Percentiles rank a stretch among this genome's conserved stretches.
Conservation (phyloP, 768 basidiomycete genomes). For the Suillus lakei region DNA sequence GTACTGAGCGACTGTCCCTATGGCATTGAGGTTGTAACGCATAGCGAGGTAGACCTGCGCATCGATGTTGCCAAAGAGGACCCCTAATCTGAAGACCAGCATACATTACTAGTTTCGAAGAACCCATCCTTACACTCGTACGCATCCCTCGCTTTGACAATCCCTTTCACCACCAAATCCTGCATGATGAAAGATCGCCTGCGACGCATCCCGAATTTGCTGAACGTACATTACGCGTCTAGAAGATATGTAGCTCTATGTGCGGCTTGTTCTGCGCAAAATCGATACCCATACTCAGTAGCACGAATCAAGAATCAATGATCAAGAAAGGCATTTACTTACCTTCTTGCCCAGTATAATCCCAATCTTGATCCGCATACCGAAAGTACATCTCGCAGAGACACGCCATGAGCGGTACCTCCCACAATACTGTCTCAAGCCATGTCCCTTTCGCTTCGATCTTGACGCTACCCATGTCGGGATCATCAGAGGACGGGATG, state of each 20-base stretch:
- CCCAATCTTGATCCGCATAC: slow-evolving; percentile 80
- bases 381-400: slow-evolving; percentile 90
- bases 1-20: slow-evolving; percentile 89
- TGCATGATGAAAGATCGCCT: slow-evolving; percentile 77
- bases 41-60: slow-evolving; percentile 82
- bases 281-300: neutral
- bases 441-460: slow-evolving; percentile 77
- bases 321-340: slow-evolving; percentile 4
- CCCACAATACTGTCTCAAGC: slow-evolving; percentile 91
- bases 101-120: slow-evolving; percentile 90
- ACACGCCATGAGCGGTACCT: slow-evolving; percentile 93
- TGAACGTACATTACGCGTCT: slow-evolving; percentile 68
- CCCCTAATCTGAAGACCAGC: slow-evolving; percentile 17
- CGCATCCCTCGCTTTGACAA: slow-evolving; percentile 61
- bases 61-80: slow-evolving; percentile 4
- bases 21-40: slow-evolving; percentile 66
- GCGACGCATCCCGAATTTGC: slow-evolving; percentile 88
- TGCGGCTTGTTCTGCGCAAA: slow-evolving; percentile 78
- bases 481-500: slow-evolving; percentile 56
- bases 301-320: too few relatives aligned
- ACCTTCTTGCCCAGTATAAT: slow-evolving; percentile 83
- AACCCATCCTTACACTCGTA: slow-evolving; percentile 32
- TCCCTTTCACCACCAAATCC: slow-evolving; percentile 71
- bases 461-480: slow-evolving; percentile 63
- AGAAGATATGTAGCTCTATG: slow-evolving; percentile 70